These are phyloP conservation scores for Cyberlindnera lachancei DNA, from an alignment of 805 yeast species.

Conservation along the genomic window DNA sequence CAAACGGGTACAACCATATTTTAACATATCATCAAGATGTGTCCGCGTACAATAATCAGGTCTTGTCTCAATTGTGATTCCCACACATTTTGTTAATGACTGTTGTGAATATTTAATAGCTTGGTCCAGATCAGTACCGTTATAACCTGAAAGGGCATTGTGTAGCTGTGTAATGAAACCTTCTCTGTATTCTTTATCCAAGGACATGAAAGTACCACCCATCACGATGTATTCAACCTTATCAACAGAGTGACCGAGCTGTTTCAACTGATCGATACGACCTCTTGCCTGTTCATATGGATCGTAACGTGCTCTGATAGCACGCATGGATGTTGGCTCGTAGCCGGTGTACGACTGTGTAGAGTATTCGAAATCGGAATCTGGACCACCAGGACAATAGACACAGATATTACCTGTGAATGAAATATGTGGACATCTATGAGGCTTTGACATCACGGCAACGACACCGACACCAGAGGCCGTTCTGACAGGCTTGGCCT, in stretches of 20 bases:
- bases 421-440: conserved; percentile 97
- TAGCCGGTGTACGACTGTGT: conserved; percentile 98
- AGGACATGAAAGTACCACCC: conserved; percentile 99
- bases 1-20: conserved; percentile 92
- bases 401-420: conserved; percentile 98
- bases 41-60: conserved; percentile 98
- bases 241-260: conserved; percentile 92
- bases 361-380: conserved; percentile 94
- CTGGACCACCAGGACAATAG: conserved; percentile 99
- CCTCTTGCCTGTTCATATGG: conserved; percentile 99
- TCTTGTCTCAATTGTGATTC: conserved; percentile 95
- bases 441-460: conserved; percentile 99
- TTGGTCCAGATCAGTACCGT: conserved; percentile 82
- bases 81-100: conserved; percentile 93
- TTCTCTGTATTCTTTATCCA: conserved; percentile 86
- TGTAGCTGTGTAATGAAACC: conserved; percentile 82
- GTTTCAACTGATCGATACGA: conserved; percentile 90
- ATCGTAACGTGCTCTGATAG: conserved; percentile 96
- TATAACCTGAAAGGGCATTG: conserved; percentile 90
- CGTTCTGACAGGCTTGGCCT: conserved; percentile 98
- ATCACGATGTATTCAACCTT: conserved; percentile 95
- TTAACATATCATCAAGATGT: conserved; percentile 90
- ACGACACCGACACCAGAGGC: conserved; percentile 99
- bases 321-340: conserved; percentile 98
- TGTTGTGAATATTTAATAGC: conserved; percentile 89